Conservation (phyloP, 2,329 filamentous ascomycete species). For the Aureobasidium uvarum region DNA sequence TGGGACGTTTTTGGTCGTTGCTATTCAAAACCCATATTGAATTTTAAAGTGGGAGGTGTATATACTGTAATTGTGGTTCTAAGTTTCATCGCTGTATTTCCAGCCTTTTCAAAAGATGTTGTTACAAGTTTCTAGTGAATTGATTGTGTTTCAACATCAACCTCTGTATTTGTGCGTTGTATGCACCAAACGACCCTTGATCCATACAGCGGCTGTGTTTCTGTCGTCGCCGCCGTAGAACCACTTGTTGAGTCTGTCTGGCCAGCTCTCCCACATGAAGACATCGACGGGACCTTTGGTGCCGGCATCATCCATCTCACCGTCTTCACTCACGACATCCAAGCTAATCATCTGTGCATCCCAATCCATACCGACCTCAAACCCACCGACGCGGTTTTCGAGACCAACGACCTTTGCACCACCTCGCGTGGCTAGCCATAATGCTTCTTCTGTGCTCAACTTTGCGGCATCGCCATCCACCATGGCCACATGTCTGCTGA, state of each 20-base stretch:
- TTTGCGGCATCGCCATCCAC: slow-evolving; percentile 53
- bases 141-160: not conserved
- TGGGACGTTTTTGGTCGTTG: slow-evolving; percentile 21
- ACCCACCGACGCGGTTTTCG: slow-evolving; percentile 68
- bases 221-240: slow-evolving; percentile 89
- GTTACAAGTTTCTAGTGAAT: not conserved
- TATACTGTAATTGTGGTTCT: slow-evolving; percentile 25
- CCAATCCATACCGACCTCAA: slow-evolving; percentile 83
- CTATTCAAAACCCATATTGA: slow-evolving; percentile 17
- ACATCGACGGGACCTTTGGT: slow-evolving; percentile 68
- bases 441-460: slow-evolving; percentile 77
- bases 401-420: slow-evolving; percentile 80
- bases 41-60: slow-evolving; percentile 21
- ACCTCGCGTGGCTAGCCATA: slow-evolving; percentile 85
- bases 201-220: slow-evolving; percentile 87
- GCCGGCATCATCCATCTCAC: slow-evolving; percentile 41
- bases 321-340: slow-evolving; percentile 41
- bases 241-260: slow-evolving; percentile 88
- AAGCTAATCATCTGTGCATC: slow-evolving; percentile 83
- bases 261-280: slow-evolving; percentile 90
- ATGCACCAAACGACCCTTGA: slow-evolving; percentile 79
- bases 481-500: slow-evolving; percentile 70
- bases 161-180: slow-evolving; percentile 34
- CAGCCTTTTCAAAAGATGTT: not conserved
- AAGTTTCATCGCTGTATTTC: slow-evolving; percentile 7